These are phyloP conservation scores for Paraphaeosphaeria minitans DNA, from an alignment of 2,329 filamentous ascomycete genomes.

Conservation along the genomic window DNA sequence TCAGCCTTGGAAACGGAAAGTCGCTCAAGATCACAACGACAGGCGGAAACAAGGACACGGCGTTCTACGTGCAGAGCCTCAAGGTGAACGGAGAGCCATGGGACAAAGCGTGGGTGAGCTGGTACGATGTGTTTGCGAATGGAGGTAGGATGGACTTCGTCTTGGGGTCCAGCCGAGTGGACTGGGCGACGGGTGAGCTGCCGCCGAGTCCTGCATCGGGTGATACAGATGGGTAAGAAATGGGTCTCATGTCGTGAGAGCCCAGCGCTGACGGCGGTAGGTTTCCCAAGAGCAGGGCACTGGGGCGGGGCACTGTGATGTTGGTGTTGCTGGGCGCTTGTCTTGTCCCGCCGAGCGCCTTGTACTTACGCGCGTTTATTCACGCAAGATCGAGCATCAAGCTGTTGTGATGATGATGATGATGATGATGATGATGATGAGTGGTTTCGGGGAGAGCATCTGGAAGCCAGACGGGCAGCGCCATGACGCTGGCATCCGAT, in stretches of 20 bases:
- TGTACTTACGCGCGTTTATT: not conserved
- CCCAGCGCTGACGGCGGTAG: not conserved
- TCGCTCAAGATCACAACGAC: conserved; percentile 60
- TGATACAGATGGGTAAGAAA: conserved; percentile 4
- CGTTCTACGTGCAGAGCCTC: conserved; percentile 68
- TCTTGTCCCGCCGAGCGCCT: not conserved
- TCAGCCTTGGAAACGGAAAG: conserved; percentile 62
- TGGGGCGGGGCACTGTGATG: not conserved
- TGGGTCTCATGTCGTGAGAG: not conserved
- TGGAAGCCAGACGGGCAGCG: not conserved
- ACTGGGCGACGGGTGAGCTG: conserved; percentile 64
- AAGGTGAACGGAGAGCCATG: conserved; percentile 68
- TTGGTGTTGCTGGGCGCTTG: conserved; percentile 2
- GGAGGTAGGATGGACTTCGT: conserved; percentile 66
- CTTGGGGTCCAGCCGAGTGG: conserved; percentile 58
- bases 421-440: not conserved
- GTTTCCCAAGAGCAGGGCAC: not conserved
- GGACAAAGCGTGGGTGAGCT: conserved; percentile 68
- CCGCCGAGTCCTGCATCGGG: conserved; percentile 64
- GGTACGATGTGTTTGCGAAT: conserved; percentile 68
- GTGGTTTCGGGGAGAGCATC: not conserved
- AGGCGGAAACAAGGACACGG: conserved; percentile 55
- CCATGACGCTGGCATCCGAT: not conserved
- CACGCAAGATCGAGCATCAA: not conserved
- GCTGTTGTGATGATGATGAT: not conserved